Conservation (phyloP, 106 monocot species). For the Acorus gramineus region DNA sequence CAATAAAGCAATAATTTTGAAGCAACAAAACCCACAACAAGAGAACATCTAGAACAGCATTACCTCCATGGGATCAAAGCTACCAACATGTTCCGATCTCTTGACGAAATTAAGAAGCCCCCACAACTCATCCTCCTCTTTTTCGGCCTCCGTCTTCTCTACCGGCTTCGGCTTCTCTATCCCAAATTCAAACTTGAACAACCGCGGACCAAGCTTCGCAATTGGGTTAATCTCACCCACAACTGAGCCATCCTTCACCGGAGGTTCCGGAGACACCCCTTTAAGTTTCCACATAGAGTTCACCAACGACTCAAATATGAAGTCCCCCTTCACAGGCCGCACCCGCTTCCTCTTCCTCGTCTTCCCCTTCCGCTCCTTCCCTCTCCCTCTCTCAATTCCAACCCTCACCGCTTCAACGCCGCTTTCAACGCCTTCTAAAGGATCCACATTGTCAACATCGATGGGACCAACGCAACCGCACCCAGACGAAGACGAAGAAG, state of each 20-base stretch:
- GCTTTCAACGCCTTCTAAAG: too few species aligned
- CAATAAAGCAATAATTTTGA: too few species aligned
- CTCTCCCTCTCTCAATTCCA: neutral
- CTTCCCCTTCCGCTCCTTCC: neutral
- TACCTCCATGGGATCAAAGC: constrained; percentile 30
- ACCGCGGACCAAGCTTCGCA: neutral
- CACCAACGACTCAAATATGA: constrained; percentile 15
- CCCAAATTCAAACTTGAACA: constrained; percentile 22
- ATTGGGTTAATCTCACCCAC: neutral
- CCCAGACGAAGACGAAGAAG: neutral
- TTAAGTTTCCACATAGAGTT: constrained; percentile 18
- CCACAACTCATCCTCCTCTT: constrained; percentile 35
- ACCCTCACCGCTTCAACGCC: too few species aligned
- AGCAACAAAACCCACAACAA: neutral
- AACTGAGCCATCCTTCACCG: neutral
- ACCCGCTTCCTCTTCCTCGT: constrained; percentile 5
- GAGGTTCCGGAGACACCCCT: neutral
- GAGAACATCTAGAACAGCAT: neutral
- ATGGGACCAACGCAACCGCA: neutral
- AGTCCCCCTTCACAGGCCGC: constrained; percentile 5
- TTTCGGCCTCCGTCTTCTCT: constrained; percentile 20
- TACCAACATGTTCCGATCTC: constrained; percentile 25
- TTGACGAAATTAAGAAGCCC: constrained; percentile 33
- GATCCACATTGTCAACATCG: neutral
- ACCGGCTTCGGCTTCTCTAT: constrained; percentile 7